Evolutionary conservation across 257 asterid genomes (phyloP).

Genomic region (Solanum bukasovii): DNA sequence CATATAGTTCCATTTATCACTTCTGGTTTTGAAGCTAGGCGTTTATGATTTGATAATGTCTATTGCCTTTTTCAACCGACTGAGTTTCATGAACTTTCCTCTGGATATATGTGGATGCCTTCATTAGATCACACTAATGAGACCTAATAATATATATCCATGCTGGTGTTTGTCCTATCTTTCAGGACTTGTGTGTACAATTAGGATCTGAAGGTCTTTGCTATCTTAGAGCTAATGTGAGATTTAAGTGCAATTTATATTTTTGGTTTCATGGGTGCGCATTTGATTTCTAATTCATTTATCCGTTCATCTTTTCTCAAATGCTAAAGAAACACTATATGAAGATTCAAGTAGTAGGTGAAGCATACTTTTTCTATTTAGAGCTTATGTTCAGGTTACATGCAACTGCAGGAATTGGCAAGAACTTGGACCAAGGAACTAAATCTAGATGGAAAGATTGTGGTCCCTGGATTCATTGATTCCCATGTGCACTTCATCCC

Average conservation of each 20-base stretch:
- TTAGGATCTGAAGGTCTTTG: neutral
- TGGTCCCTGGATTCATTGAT: slow-evolving; percentile 94
- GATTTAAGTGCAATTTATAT: neutral
- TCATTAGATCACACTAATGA: neutral
- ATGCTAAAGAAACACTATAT: neutral
- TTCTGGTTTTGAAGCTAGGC: neutral
- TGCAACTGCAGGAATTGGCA: slow-evolving; percentile 48
- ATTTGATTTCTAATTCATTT: neutral
- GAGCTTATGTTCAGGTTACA: neutral
- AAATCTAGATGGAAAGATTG: slow-evolving; percentile 54
- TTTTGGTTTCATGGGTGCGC: no score
- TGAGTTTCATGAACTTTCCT: neutral
- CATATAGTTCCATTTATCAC: neutral
- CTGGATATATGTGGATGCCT: neutral
- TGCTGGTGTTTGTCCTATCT: neutral
- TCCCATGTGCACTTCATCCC: slow-evolving; percentile 81
- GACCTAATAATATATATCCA: neutral
- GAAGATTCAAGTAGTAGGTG: neutral
- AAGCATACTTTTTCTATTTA: neutral
- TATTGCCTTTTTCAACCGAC: neutral
- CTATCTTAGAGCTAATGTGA: neutral
- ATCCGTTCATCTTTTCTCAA: neutral
- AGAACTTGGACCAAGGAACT: slow-evolving; percentile 33
- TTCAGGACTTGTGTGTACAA: neutral
- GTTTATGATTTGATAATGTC: neutral